Percentiles rank a stretch among this genome's conserved stretches.
These are phyloP conservation scores for Bacidia gigantensis DNA, from an alignment of 495 filamentous ascomycete genomes.

Conservation along the genomic window DNA sequence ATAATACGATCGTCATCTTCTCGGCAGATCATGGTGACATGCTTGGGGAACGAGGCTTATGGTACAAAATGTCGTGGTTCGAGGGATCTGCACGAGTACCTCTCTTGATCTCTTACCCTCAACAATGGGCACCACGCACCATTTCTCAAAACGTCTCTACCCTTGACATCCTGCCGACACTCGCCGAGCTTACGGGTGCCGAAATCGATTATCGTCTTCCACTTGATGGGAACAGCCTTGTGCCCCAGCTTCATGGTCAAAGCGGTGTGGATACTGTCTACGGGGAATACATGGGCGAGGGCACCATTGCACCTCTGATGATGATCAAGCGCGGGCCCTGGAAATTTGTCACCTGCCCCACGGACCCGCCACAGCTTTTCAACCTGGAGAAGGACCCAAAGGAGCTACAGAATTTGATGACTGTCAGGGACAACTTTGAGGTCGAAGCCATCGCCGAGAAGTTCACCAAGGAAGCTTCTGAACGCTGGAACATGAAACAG, in stretches of 20 bases:
- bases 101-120: conserved; percentile 60
- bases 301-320: conserved; percentile 71
- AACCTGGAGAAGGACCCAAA: conserved; percentile 58
- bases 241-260: conserved; percentile 53
- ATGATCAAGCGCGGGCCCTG: conserved; percentile 75
- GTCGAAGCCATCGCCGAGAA: conserved; percentile 33
- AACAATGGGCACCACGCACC: conserved; percentile 49
- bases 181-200: conserved; percentile 63
- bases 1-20: conserved; percentile 77
- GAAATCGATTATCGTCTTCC: conserved; percentile 48
- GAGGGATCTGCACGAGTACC: conserved; percentile 75
- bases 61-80: conserved; percentile 93
- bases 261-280: conserved; percentile 56
- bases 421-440: conserved; percentile 33
- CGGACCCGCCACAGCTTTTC: conserved; percentile 68
- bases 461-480: conserved; percentile 51
- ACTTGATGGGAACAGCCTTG: conserved; percentile 61
- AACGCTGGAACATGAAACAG: conserved; percentile 58
- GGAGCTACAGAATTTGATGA: conserved; percentile 57
- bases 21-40: conserved; percentile 86
- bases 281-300: conserved; percentile 82
- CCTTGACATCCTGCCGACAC: conserved; percentile 71
- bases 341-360: conserved; percentile 73
- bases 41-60: conserved; percentile 76
- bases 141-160: conserved; percentile 70